Conservation (phyloP, 208 protist species). For the Trypanosoma vivax region DNA sequence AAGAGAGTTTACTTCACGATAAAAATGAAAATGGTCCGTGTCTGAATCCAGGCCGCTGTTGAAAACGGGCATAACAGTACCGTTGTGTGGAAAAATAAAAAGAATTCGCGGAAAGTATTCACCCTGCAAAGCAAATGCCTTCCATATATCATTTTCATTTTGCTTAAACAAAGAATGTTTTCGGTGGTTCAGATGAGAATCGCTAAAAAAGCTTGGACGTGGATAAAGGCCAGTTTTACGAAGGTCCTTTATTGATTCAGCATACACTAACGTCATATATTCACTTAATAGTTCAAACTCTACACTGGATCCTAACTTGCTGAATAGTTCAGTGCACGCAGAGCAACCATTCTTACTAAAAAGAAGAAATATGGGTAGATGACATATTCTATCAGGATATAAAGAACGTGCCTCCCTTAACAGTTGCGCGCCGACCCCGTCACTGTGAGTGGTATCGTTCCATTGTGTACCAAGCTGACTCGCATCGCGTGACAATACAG, state of each 20-base stretch:
- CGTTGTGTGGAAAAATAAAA: conserved; percentile 78
- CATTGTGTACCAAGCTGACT: neutral
- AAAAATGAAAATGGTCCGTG: conserved; percentile 42
- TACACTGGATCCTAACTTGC: conserved; percentile 14
- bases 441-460: neutral
- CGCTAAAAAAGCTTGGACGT: conserved; percentile 1
- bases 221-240: conserved; percentile 10
- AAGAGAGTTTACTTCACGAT: conserved; percentile 21
- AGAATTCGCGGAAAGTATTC: conserved; percentile 54
- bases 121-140: conserved; percentile 35
- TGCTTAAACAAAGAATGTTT: neutral
- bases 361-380: conserved; percentile 16
- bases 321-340: conserved; percentile 5
- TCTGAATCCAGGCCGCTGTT: conserved; percentile 29
- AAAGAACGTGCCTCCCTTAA: conserved; percentile 6
- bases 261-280: conserved; percentile 48
- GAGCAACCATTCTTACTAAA: conserved; percentile 14
- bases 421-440: neutral
- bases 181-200: neutral
- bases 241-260: conserved; percentile 13
- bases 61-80: conserved; percentile 55
- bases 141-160: conserved; percentile 1
- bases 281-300: conserved; percentile 42
- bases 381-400: conserved; percentile 6
- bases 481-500: neutral